A percentile compares a stretch with the other conserved stretches of the same genome.
Conservation (phyloP, 495 filamentous ascomycete species). For the Hyaloscypha finlandica region DNA sequence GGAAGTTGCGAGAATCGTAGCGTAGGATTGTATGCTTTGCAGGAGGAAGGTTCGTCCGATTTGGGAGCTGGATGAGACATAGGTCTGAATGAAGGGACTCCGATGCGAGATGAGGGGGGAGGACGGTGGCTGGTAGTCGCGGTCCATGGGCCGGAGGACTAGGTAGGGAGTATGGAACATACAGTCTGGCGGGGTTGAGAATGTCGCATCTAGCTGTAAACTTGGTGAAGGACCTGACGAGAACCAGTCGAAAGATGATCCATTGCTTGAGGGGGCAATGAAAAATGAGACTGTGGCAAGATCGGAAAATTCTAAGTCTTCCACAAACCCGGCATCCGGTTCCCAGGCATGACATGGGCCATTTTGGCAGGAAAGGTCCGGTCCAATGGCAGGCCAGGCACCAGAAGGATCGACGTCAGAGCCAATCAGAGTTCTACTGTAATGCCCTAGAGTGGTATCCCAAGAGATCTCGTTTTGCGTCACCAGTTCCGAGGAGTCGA, state of each 20-base stretch:
- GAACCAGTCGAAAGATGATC: slow-evolving; percentile 21
- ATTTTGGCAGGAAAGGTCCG: slow-evolving; percentile 18
- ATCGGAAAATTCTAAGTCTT: slow-evolving; percentile 19
- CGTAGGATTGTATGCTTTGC: slow-evolving; percentile 25
- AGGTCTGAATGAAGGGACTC: slow-evolving; percentile 24
- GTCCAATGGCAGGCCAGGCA: background rate
- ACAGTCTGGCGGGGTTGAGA: slow-evolving; percentile 29
- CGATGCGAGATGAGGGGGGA: slow-evolving; percentile 13
- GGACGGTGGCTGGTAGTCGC: slow-evolving; percentile 6
- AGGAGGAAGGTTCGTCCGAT: slow-evolving; percentile 24
- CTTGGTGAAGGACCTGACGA: slow-evolving; percentile 19
- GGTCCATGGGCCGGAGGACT: slow-evolving; percentile 22
- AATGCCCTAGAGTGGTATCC: background rate
- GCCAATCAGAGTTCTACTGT: background rate
- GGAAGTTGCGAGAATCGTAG: slow-evolving; percentile 8
- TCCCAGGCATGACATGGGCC: slow-evolving; percentile 9
- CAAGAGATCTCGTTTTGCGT: background rate
- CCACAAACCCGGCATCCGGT: slow-evolving; percentile 27
- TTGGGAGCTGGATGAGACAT: slow-evolving; percentile 22
- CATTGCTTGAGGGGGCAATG: slow-evolving; percentile 5
- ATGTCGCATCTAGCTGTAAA: slow-evolving; percentile 23
- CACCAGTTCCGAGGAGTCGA: background rate
- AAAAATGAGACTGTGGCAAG: slow-evolving; percentile 12
- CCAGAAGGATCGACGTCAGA: background rate
- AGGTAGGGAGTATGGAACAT: slow-evolving; percentile 31